Evolutionary conservation across 2,329 filamentous ascomycete genomes (phyloP).

Genomic region (Ophiostoma quercus): DNA sequence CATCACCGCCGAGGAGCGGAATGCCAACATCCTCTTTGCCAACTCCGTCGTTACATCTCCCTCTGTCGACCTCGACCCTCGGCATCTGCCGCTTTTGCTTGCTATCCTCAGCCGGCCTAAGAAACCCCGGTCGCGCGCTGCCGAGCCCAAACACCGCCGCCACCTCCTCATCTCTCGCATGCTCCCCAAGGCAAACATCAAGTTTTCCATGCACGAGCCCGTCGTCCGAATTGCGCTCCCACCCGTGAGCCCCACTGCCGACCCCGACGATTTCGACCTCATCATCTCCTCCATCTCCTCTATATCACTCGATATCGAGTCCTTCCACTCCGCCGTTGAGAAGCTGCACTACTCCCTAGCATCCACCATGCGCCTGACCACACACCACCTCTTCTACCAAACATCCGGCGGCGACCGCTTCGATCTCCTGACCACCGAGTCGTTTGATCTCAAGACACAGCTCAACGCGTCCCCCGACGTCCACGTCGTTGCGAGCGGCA

Average conservation of each 20-base stretch:
- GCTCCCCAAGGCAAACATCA: slow-evolving; percentile 87
- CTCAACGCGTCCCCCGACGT: slow-evolving; percentile 81
- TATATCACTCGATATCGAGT: slow-evolving; percentile 86
- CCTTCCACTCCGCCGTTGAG: slow-evolving; percentile 82
- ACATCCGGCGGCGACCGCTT: slow-evolving; percentile 77
- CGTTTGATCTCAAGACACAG: slow-evolving; percentile 79
- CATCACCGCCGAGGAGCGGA: slow-evolving; percentile 72
- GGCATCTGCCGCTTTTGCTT: slow-evolving; percentile 79
- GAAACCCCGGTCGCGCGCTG: slow-evolving; percentile 23
- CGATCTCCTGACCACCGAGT: slow-evolving; percentile 81
- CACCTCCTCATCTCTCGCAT: slow-evolving; percentile 80
- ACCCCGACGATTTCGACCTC: slow-evolving; percentile 74
- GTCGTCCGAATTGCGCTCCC: slow-evolving; percentile 86
- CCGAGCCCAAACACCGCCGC: slow-evolving; percentile 44
- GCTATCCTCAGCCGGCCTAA: slow-evolving; percentile 55
- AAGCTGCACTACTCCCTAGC: slow-evolving; percentile 82
- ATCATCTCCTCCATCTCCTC: slow-evolving; percentile 95
- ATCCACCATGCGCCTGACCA: slow-evolving; percentile 75
- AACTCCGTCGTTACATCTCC: slow-evolving; percentile 96
- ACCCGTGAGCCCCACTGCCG: slow-evolving; percentile 59
- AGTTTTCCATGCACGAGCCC: slow-evolving; percentile 93
- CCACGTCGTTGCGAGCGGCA: slow-evolving; percentile 72
- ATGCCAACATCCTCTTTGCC: slow-evolving; percentile 92
- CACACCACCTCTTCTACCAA: slow-evolving; percentile 91
- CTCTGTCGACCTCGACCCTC: slow-evolving; percentile 85